Conservation (phyloP, 345 rosid species). For the Populus nigra region DNA sequence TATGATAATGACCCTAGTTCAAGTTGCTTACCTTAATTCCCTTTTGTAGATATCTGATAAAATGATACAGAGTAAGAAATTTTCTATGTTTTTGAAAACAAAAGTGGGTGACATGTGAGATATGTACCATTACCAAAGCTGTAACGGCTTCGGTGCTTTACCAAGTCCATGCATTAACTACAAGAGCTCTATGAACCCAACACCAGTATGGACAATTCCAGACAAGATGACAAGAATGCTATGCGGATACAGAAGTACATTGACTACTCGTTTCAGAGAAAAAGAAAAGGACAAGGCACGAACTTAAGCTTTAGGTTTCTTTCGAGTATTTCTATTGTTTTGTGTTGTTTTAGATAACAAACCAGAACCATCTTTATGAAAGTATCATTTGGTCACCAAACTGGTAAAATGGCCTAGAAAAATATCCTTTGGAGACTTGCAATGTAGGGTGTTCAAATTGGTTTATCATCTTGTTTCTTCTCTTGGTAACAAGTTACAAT, state of each 20-base stretch:
- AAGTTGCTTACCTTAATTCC: background rate
- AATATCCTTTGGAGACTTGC: background rate
- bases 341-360: background rate
- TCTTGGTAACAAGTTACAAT: slow-evolving; percentile 6
- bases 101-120: slow-evolving; percentile 15
- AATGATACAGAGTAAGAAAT: background rate
- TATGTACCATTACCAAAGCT: slow-evolving; percentile 8
- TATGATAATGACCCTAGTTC: background rate
- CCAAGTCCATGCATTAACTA: slow-evolving; percentile 10
- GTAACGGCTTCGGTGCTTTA: slow-evolving; percentile 7
- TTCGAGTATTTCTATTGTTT: background rate
- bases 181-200: slow-evolving; percentile 1
- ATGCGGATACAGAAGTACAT: slow-evolving; percentile 1
- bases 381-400: background rate
- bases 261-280: slow-evolving; percentile 12
- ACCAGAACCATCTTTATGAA: background rate
- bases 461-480: background rate
- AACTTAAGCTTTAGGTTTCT: background rate
- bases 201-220: slow-evolving; percentile 1
- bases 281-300: background rate
- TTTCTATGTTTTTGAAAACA: background rate
- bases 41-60: background rate
- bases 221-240: slow-evolving; percentile 3
- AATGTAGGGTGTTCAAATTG: background rate
- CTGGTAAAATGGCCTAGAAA: background rate